phyloP scores from a whole-genome alignment of 2,329 filamentous ascomycete genomes.

The Pseudogymnoascus pannorum region DNA sequence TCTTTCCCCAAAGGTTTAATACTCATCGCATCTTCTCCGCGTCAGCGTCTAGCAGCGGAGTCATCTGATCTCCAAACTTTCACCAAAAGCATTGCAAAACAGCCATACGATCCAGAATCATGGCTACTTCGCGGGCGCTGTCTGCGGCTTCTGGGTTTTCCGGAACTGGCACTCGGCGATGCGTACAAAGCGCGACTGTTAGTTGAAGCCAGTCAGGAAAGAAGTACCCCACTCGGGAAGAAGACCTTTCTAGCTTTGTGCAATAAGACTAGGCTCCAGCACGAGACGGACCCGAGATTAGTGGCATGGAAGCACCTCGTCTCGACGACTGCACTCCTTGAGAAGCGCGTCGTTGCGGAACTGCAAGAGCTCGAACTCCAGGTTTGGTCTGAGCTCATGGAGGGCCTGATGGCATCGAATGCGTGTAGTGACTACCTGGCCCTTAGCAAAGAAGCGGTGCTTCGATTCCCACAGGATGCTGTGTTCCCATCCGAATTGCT shows the following conservation, averaged over 20 bases:
- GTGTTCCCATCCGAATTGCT: conserved; percentile 22
- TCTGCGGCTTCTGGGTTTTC: conserved; percentile 25
- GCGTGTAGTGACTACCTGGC: conserved; percentile 22
- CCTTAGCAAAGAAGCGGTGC: conserved; percentile 20
- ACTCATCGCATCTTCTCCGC: conserved; percentile 13
- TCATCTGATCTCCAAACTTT: conserved; percentile 16
- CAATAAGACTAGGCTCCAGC: conserved; percentile 20
- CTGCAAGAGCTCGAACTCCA: conserved; percentile 23
- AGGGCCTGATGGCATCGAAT: conserved; percentile 24
- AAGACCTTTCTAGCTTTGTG: conserved; percentile 23
- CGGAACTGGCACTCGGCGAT: conserved; percentile 28
- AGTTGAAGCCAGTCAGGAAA: conserved; percentile 22
- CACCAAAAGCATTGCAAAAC: conserved; percentile 17
- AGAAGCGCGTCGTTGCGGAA: conserved; percentile 16
- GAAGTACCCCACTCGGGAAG: conserved; percentile 19
- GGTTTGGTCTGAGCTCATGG: conserved; percentile 25
- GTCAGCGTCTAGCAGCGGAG: conserved; percentile 19
- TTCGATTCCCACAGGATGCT: conserved; percentile 22
- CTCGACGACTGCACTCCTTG: conserved; percentile 19
- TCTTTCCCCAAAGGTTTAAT: background rate
- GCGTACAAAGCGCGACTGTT: conserved; percentile 28
- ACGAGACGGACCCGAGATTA: conserved; percentile 22
- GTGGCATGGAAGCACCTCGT: conserved; percentile 18
- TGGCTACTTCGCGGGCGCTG: conserved; percentile 23
- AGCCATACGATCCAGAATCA: conserved; percentile 24